Evolutionary conservation across 192 early-diverging fungal species (phyloP), one percentile per base, ranked within the genome.

Genomic region (Dimargaris xerosporica): DNA sequence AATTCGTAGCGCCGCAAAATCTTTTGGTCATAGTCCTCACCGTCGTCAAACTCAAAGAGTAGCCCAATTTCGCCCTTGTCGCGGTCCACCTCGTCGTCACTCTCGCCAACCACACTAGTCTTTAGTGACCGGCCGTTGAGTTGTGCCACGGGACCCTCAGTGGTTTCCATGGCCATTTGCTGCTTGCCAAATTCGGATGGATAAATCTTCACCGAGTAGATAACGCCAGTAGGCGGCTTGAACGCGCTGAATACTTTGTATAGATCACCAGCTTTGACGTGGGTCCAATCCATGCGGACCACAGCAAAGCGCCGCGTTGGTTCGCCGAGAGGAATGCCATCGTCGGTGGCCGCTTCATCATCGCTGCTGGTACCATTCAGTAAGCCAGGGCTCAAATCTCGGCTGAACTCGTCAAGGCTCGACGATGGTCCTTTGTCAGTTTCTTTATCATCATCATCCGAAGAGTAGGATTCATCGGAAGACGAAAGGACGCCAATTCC

Each of bases 231-330:
- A 31, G 77, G 76, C 1, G 88, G 86, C 68, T 88, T 92, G 70
- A 96, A 92, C 29, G 80, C 86, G 45, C 76, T 78, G 66, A 96
- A 89, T 3, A 91, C 85, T 44, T 91, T 88, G 65, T 82, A 86
- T 63, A 98, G 73, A 68, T 98, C 94, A 0, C 68, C 66, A 0
- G 94, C 56, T 23, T 89, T 91, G 59, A 98, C 75, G 59, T 98
- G 82, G 66, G 91, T 87, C 95, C 95, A 96, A 69, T 98, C 93
- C 81, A 98, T 69, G 65, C 95, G 93, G 28, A 96, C 88, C 15
- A 81, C 78, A 19, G 93, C 95, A 61, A 96, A 81, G 26, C 93
- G 75, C 26, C 69, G 66, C 1, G 93, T 85, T 56, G 82, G 74
- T 25, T 77, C 74, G 17, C 88, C 76, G 3, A 75, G 66, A 1